Evolutionary conservation across 192 early-diverging fungal species (phyloP).

Genomic region (Coemansia sp.): DNA sequence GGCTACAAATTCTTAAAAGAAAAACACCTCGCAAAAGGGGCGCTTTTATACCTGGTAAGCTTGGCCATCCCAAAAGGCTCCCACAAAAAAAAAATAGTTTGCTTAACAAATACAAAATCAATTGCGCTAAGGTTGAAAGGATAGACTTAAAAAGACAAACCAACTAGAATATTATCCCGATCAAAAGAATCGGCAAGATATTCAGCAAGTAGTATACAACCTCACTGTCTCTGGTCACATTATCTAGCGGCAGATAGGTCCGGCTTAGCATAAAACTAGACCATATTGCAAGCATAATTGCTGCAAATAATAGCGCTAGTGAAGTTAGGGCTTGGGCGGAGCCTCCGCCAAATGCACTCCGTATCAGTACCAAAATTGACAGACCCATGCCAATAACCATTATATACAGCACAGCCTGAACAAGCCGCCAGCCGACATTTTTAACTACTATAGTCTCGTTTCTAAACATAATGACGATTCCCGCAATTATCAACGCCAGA

Average conservation of each 20-base stretch:
- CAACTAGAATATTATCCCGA: constrained; percentile 7
- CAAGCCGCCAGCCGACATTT: constrained; percentile 7
- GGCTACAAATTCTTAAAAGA: not conserved
- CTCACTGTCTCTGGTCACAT: constrained; percentile 8
- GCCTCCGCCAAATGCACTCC: not conserved
- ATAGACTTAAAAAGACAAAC: not conserved
- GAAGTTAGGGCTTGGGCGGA: not conserved
- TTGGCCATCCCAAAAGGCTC: not conserved
- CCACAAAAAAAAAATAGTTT: not conserved
- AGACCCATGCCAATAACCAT: constrained; percentile 11
- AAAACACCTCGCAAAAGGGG: not conserved
- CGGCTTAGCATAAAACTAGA: constrained; percentile 13
- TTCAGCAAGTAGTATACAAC: constrained; percentile 10
- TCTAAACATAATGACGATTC: constrained; percentile 8
- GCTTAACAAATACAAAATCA: not conserved
- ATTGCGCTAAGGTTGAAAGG: not conserved
- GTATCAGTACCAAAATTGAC: not conserved
- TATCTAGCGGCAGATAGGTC: constrained; percentile 11
- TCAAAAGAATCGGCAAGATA: constrained; percentile 9
- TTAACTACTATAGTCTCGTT: not conserved
- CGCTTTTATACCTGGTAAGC: not conserved
- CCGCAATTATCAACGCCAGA: constrained; percentile 1
- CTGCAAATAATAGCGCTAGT: not conserved
- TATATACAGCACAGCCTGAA: constrained; percentile 15
- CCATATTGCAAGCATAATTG: constrained; percentile 4